These are phyloP conservation scores for Eucalyptus victrix DNA, from an alignment of 345 rosid species.

Conservation along the genomic window DNA sequence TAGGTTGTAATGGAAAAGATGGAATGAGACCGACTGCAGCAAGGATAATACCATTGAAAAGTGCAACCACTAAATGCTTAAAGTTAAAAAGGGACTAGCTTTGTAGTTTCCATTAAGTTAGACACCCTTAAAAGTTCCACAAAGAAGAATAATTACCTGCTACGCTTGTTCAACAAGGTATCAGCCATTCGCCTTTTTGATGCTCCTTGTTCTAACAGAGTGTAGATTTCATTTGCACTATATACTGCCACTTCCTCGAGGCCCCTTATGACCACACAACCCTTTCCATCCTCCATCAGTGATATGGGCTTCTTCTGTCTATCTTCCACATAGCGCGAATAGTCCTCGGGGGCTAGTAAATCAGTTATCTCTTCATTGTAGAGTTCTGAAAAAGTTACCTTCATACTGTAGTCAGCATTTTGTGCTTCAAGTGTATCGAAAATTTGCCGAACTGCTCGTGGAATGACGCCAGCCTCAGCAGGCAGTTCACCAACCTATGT, in stretches of 20 bases:
- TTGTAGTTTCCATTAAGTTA: background rate
- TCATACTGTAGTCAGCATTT: slow-evolving; percentile 86
- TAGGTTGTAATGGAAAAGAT: slow-evolving; percentile 76
- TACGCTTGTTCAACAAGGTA: slow-evolving; percentile 81
- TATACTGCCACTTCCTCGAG: slow-evolving; percentile 92
- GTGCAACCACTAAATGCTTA: background rate
- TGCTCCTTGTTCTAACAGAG: slow-evolving; percentile 75
- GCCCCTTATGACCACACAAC: slow-evolving; percentile 81
- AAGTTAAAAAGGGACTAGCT: background rate
- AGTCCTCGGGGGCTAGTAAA: slow-evolving; percentile 67
- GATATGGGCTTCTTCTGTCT: slow-evolving; percentile 78
- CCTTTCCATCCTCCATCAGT: slow-evolving; percentile 90
- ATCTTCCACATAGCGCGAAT: slow-evolving; percentile 43
- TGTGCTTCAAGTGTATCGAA: slow-evolving; percentile 77
- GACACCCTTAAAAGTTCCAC: background rate
- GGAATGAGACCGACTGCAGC: slow-evolving; percentile 84
- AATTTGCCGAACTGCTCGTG: slow-evolving; percentile 81
- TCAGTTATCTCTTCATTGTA: slow-evolving; percentile 91
- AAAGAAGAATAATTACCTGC: slow-evolving; percentile 32
- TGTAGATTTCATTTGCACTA: slow-evolving; percentile 81
- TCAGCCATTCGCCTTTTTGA: slow-evolving; percentile 80
- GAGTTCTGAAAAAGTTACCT: slow-evolving; percentile 85
- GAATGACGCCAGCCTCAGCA: slow-evolving; percentile 91
- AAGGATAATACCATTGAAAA: background rate
- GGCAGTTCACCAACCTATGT: slow-evolving; percentile 81